Evolutionary conservation across 2,329 filamentous ascomycete genomes (phyloP).

Genomic region (Leptosphaerulina australis): DNA sequence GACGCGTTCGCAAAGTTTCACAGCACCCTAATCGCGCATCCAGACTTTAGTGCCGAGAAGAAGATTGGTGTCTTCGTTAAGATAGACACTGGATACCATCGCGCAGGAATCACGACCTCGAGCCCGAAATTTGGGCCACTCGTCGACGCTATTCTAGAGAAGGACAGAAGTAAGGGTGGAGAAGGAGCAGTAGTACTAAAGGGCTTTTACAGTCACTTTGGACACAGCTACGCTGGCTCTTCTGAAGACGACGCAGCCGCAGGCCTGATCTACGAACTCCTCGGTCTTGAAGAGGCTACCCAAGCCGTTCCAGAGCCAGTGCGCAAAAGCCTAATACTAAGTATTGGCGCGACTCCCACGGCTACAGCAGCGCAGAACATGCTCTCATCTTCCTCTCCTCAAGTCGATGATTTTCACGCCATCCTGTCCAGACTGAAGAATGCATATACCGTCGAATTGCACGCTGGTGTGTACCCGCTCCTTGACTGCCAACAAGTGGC

Average conservation of each 20-base stretch:
- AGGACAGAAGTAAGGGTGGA: slow-evolving; percentile 14
- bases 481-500: slow-evolving; percentile 81
- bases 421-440: slow-evolving; percentile 49
- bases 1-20: slow-evolving; percentile 54
- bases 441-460: slow-evolving; percentile 64
- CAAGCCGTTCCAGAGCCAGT: slow-evolving; percentile 41
- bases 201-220: slow-evolving; percentile 76
- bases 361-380: slow-evolving; percentile 68
- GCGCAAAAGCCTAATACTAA: slow-evolving; percentile 59
- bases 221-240: slow-evolving; percentile 68
- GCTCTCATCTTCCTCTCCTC: slow-evolving; percentile 50
- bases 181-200: slow-evolving; percentile 51
- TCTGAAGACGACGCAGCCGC: slow-evolving; percentile 64
- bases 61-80: slow-evolving; percentile 69
- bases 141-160: slow-evolving; percentile 54
- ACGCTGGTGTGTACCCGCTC: slow-evolving; percentile 77
- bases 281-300: slow-evolving; percentile 58
- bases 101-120: slow-evolving; percentile 68
- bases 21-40: slow-evolving; percentile 38
- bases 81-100: slow-evolving; percentile 73
- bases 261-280: slow-evolving; percentile 66
- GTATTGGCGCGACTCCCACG: slow-evolving; percentile 78
- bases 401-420: slow-evolving; percentile 48
- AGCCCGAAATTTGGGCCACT: slow-evolving; percentile 56
- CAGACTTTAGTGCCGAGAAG: background rate